Evolutionary conservation across 331 rosid genomes (phyloP).

Genomic region (Telfairia occidentalis): DNA sequence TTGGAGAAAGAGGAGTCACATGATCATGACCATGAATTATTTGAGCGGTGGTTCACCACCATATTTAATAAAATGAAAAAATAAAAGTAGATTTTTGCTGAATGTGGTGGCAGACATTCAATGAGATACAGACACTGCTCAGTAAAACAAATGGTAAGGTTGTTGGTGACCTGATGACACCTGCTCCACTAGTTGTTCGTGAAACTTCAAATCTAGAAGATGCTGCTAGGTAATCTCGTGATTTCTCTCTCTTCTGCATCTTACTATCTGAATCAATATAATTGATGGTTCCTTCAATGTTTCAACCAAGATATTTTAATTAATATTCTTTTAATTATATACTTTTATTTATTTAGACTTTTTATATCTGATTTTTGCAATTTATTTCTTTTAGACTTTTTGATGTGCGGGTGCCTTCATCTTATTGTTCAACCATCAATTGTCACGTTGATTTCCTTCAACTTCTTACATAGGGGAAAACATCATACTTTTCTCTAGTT

Average conservation of each 20-base stretch:
- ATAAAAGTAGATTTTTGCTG: not conserved
- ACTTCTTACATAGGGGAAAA: not conserved
- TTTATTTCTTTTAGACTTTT: not conserved
- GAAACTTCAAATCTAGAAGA: constrained; percentile 75
- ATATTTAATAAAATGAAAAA: not conserved
- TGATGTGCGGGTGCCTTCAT: not conserved
- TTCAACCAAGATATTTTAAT: not conserved
- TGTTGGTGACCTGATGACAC: constrained; percentile 93
- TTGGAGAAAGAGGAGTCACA: not conserved
- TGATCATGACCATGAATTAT: not conserved
- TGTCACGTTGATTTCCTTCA: not conserved
- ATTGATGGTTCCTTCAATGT: constrained; percentile 9
- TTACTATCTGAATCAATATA: constrained; percentile 1
- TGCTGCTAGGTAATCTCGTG: constrained; percentile 58
- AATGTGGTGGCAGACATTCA: constrained; percentile 62
- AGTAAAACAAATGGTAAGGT: constrained; percentile 81
- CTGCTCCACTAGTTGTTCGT: constrained; percentile 73
- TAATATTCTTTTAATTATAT: not conserved
- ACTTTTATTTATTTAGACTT: not conserved
- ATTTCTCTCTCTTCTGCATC: constrained; percentile 5
- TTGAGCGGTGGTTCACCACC: not conserved
- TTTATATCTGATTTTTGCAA: not conserved
- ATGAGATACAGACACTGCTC: constrained; percentile 73
- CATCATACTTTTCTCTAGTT: not conserved
- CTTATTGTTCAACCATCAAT: not conserved